phyloP scores from a whole-genome alignment of 768 basidiomycete species.

The Fomitopsis pulvina region DNA sequence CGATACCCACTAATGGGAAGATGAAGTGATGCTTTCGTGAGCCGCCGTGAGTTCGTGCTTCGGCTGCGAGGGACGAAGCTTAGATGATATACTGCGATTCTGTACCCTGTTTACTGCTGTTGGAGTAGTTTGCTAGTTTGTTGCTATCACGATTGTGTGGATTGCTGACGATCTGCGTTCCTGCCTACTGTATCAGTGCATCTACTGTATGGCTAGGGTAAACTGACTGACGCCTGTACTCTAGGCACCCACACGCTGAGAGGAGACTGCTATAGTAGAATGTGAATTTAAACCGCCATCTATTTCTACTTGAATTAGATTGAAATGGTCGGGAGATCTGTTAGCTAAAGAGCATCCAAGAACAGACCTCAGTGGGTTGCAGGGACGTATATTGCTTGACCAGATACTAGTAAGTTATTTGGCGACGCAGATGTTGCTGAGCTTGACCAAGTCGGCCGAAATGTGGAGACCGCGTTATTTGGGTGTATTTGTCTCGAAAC shows the following conservation, averaged over 20 bases:
- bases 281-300: not conserved
- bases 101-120: not conserved
- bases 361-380: too few species aligned
- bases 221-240: constrained; percentile 1
- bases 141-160: not conserved
- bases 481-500: constrained; percentile 9
- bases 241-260: not conserved
- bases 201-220: constrained; percentile 1
- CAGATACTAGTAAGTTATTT: too few species aligned
- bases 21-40: not conserved
- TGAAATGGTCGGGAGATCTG: too few species aligned
- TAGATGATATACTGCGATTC: not conserved
- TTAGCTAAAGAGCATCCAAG: too few species aligned
- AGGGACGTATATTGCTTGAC: too few species aligned
- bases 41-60: too few species aligned
- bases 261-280: not conserved
- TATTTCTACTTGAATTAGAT: too few species aligned
- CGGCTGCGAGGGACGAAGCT: not conserved
- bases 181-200: constrained; percentile 1
- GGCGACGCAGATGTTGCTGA: too few species aligned
- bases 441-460: too few species aligned
- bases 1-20: constrained; percentile 15
- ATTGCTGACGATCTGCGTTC: not conserved
- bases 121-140: not conserved
- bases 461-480: constrained; percentile 8